A percentile compares a stretch with the other conserved stretches of the same genome.
Conservation (phyloP, 164 flowering plant genomes). For the Dillenia suffruticosa region DNA sequence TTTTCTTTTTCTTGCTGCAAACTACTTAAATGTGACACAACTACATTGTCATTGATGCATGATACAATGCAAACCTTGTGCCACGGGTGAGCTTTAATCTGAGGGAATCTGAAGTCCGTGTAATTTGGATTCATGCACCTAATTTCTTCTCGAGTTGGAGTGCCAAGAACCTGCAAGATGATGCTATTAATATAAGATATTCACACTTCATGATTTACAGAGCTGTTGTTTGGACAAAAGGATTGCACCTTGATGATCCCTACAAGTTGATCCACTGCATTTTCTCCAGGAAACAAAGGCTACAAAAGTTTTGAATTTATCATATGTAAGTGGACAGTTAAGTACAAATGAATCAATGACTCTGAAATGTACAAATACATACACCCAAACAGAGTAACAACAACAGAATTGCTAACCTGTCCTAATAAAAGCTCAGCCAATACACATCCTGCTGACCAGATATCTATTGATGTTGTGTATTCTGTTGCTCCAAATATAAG, state of each 20-base stretch:
- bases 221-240: constrained; percentile 1
- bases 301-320: constrained; percentile 12
- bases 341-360: background rate
- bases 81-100: constrained; percentile 97
- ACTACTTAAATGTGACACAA: too few species aligned
- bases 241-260: constrained; percentile 83
- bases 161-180: constrained; percentile 85
- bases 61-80: constrained; percentile 67
- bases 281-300: constrained; percentile 98
- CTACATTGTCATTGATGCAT: too few species aligned
- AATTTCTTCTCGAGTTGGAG: constrained; percentile 96
- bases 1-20: too few species aligned
- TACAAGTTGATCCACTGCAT: constrained; percentile 93
- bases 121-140: constrained; percentile 96
- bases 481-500: constrained; percentile 97
- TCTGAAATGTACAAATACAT: background rate
- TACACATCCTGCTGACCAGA: constrained; percentile 98
- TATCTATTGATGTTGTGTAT: constrained; percentile 88
- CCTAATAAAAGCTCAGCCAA: constrained; percentile 92
- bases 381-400: background rate
- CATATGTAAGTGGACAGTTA: constrained; percentile 6
- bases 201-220: background rate
- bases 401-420: constrained; percentile 47
- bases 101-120: constrained; percentile 91
- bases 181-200: background rate